Evolutionary conservation across 441 rosid genomes (phyloP), one percentile per base, ranked within the genome.

Genomic region (Pelargonium citronellum): DNA sequence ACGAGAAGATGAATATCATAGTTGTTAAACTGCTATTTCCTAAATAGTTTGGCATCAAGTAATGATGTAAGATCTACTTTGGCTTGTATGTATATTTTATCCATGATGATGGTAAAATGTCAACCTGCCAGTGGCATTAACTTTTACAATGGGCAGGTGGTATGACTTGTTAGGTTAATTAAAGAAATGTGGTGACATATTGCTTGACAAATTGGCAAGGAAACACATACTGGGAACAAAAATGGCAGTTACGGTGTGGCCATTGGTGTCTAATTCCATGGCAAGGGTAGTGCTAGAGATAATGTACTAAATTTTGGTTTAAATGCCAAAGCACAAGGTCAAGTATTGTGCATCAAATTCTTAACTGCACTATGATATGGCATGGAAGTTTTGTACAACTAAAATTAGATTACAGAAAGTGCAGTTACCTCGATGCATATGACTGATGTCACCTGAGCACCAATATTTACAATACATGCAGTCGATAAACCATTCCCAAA

Each of bases 401-500:
- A 46, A 30, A 63, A 34, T 44, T n/a, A 43, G 72, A 69, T 60
- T 57, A 24, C 10, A 41, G 34, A 69, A 58, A 67, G 67, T 67
- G 58, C 55, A 75, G 51, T 73, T 87, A 92, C 98, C 99, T 92
- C 99, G 20, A 95, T 64, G 68, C 99, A 95, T 73, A 91, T 83
- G 24, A 95, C 84, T 13, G 98, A 85, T 67, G 94, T 85, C 79
- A 87, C 89, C 79, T 95, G 97, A 73, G 96, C 91, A 78, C 99
- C 99, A 70, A 95, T 74, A 75, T 88, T 95, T 71, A 95, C 96
- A 66, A 95, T 81, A 75, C 99, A 95, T 55, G 97, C 92, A 5
- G 95, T 92, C 5, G 96, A 84, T 72, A 92, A 81, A 62, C 98
- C 98, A 66, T 92, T 95, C 69, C 99, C 98, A 83, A 95, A 95